These are phyloP conservation scores for Leptographium radiaticola DNA, from an alignment of 2,329 filamentous ascomycete species.

Conservation along the genomic window DNA sequence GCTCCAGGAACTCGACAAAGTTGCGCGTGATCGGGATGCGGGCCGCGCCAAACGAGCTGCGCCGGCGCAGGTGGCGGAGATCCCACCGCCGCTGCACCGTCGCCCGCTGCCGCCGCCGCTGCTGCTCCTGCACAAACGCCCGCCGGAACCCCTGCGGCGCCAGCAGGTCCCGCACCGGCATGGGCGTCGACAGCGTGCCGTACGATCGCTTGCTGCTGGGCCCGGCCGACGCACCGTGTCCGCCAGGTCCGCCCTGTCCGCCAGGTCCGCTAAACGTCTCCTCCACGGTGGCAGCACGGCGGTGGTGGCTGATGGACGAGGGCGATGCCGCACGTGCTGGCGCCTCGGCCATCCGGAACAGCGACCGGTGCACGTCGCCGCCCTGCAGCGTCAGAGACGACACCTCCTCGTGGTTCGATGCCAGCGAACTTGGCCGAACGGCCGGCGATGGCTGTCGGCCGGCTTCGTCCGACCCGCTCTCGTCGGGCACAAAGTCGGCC, in stretches of 20 bases:
- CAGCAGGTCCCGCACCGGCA: conserved; percentile 19
- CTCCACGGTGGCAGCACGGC: conserved; percentile 57
- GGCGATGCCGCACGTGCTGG: conserved; percentile 24
- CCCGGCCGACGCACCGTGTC: background rate
- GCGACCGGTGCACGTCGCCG: conserved; percentile 65
- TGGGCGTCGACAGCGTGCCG: conserved; percentile 9
- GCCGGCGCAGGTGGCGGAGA: conserved; percentile 6
- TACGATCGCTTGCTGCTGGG: conserved; percentile 2
- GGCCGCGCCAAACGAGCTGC: conserved; percentile 6
- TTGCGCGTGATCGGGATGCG: conserved; percentile 46
- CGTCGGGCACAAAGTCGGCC: conserved; percentile 15
- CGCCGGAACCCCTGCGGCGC: conserved; percentile 37
- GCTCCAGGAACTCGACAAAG: conserved; percentile 63
- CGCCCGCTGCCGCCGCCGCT: conserved; percentile 14
- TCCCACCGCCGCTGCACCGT: conserved; percentile 8
- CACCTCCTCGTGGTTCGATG: conserved; percentile 21
- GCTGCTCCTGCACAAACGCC: conserved; percentile 25
- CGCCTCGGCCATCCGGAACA: conserved; percentile 56
- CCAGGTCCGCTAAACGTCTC: conserved; percentile 29
- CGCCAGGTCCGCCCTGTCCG: background rate
- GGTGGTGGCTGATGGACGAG: conserved; percentile 3
- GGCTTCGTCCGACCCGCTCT: background rate
- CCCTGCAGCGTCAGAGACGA: conserved; percentile 62
- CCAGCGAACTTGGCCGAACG: background rate
- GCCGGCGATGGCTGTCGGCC: background rate